phyloP scores from a whole-genome alignment of 1,284 basidiomycete species.

The Caloboletus firmus region DNA sequence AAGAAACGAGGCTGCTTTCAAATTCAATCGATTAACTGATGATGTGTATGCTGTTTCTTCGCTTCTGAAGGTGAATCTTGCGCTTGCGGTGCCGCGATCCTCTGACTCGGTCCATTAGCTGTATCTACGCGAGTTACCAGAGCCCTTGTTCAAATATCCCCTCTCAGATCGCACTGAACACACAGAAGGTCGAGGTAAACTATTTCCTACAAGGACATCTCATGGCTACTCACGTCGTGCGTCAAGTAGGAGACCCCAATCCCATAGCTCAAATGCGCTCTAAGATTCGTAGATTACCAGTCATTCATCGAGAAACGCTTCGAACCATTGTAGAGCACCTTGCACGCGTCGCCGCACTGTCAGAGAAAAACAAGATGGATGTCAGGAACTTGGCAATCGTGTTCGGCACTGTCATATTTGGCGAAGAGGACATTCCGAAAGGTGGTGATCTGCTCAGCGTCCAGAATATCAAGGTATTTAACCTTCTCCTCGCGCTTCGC shows the following conservation, averaged over 20 bases:
- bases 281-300: constrained; percentile 81
- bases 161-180: constrained; percentile 84
- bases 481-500: not conserved
- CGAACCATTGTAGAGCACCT: constrained; percentile 89
- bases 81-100: not conserved
- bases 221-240: constrained; percentile 8
- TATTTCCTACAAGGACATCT: not conserved
- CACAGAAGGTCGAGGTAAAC: constrained; percentile 70
- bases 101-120: constrained; percentile 45
- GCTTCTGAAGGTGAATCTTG: constrained; percentile 74
- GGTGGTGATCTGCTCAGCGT: constrained; percentile 72
- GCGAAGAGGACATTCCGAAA: constrained; percentile 83
- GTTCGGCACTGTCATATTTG: constrained; percentile 84
- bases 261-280: constrained; percentile 74
- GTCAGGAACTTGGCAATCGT: constrained; percentile 86
- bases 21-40: constrained; percentile 73
- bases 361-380: constrained; percentile 92
- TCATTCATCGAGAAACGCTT: constrained; percentile 88
- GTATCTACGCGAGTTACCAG: constrained; percentile 89
- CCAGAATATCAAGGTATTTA: constrained; percentile 65
- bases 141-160: constrained; percentile 87
- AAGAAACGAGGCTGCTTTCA: constrained; percentile 83
- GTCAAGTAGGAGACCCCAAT: constrained; percentile 64
- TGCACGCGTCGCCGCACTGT: constrained; percentile 66
- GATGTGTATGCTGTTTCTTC: constrained; percentile 91